A percentile compares a stretch with the other conserved stretches of the same genome.
These are phyloP conservation scores for Epichloe aotearoae DNA, from an alignment of 2,329 filamentous ascomycete species.

Conservation along the genomic window DNA sequence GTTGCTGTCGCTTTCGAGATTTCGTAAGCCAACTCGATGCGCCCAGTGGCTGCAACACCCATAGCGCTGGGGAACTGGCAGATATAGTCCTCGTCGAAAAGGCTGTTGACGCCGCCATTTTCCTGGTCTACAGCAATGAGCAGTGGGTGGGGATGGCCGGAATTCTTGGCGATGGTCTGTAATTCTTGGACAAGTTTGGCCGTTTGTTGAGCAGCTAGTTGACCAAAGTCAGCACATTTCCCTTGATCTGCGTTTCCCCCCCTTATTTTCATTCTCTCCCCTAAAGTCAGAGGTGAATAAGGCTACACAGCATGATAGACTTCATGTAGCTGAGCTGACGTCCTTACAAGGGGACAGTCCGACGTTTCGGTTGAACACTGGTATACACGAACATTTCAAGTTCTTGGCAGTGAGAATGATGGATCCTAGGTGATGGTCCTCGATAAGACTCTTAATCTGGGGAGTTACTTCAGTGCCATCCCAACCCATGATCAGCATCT, in stretches of 20 bases:
- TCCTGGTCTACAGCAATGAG: slow-evolving; percentile 91
- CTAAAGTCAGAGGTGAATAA: neutral
- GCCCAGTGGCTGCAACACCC: slow-evolving; percentile 88
- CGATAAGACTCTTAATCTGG: slow-evolving; percentile 68
- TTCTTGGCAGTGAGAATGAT: slow-evolving; percentile 78
- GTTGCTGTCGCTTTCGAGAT: slow-evolving; percentile 88
- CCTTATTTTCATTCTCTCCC: neutral
- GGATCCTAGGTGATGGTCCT: slow-evolving; percentile 76
- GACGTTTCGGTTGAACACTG: neutral
- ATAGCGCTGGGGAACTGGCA: slow-evolving; percentile 95
- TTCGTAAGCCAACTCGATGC: slow-evolving; percentile 71
- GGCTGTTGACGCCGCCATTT: slow-evolving; percentile 93
- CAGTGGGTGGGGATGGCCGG: slow-evolving; percentile 78
- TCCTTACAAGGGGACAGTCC: neutral
- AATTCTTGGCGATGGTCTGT: slow-evolving; percentile 80
- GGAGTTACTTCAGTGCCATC: slow-evolving; percentile 74
- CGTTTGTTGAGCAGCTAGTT: slow-evolving; percentile 74
- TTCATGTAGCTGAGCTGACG: neutral
- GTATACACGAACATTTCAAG: slow-evolving; percentile 53
- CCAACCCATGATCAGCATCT: slow-evolving; percentile 74
- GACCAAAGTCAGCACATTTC: slow-evolving; percentile 15
- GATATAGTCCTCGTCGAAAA: slow-evolving; percentile 91
- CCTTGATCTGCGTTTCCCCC: neutral
- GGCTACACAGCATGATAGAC: neutral
- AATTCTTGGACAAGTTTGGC: slow-evolving; percentile 80